Percentiles rank a stretch among this genome's conserved stretches.
Evolutionary conservation across 225 moss, liverwort and hornwort genomes (phyloP).

Genomic region (Pleurozium schreberi): DNA sequence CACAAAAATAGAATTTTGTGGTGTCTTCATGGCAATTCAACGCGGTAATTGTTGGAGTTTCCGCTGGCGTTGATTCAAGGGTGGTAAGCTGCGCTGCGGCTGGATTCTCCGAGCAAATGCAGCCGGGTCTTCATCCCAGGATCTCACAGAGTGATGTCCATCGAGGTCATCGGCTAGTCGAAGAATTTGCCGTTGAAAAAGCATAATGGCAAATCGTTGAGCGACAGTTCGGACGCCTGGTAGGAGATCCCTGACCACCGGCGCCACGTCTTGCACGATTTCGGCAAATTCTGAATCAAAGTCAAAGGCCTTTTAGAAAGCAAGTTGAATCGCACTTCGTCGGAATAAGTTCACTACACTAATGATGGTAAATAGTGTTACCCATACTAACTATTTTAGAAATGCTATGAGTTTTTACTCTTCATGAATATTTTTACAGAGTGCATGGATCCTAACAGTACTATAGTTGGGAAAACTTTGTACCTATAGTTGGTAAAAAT

Average conservation of each 20-base stretch:
- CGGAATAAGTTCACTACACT: not conserved
- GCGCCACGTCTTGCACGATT: conserved; percentile 31
- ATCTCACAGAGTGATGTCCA: conserved; percentile 46
- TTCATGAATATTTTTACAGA: too few species aligned
- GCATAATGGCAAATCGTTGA: conserved; percentile 61
- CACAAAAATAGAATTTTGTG: not conserved
- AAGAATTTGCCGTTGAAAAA: conserved; percentile 60
- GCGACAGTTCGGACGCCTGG: conserved; percentile 68
- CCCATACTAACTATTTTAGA: too few species aligned
- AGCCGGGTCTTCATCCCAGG: conserved; percentile 32
- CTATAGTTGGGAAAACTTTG: too few species aligned
- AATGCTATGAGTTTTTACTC: too few species aligned
- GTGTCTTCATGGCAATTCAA: not conserved
- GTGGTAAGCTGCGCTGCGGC: not conserved
- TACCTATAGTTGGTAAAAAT: too few species aligned
- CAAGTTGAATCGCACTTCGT: not conserved
- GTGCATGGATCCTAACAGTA: too few species aligned
- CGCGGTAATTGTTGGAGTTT: conserved; percentile 13
- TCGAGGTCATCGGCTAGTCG: conserved; percentile 85
- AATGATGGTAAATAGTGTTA: too few species aligned
- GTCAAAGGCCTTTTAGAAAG: not conserved
- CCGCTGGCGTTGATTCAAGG: not conserved
- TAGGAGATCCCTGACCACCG: conserved; percentile 48
- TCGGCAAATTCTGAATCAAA: conserved; percentile 57
- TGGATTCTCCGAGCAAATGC: conserved; percentile 38